Base-by-base conservation (phyloP, 495 filamentous ascomycete genomes). In the Stereocaulon alpinum region DNA sequence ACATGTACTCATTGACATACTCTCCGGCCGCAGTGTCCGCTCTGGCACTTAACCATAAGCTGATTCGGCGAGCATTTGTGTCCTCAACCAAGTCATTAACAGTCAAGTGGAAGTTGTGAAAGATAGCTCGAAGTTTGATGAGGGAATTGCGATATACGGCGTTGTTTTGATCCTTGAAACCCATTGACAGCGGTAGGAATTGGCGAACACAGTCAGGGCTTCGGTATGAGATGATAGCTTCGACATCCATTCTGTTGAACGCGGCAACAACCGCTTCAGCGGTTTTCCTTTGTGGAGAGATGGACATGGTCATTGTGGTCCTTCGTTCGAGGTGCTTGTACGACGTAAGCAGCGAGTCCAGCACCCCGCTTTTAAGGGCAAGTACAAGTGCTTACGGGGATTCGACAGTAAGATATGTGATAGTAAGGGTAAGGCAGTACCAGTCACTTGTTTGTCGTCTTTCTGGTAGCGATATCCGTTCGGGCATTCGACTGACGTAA, bases 1-100 rank as follows among this genome's bases (percentile, higher is more conserved):
- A 74, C n/a, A 76, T 69, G 59, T 76, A 74, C 59, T 74, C 70
- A 45, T 67, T 67, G 2, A 63, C 51, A 15, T 67, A 67, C 29
- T 63, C 55, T 3, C 65, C 65, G 10, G 58, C 61, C 22, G 50
- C 37, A 12, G 65, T 67, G 14, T 67, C 65, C 11, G 60, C 65
- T 37, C 55, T 55, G n/a, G 65, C 65, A n/a, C 48, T 65, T 27
- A 67, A 27, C 45, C 55, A 65, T 47, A 67, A 43, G 30, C 60
- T 61, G 17, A 67, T 63, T 18, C 59, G 57, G 50, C 54, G 57
- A 40, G 61, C 58, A 4, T 59, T 41, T 14, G 47, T 34, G 52
- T 67, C 65, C 51, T 67, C 65, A 20, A 67, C 32, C 7, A 67
- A 40, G 27, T 67, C 65, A 18, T 60, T 63, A 27, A 65, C 50